Conservation (phyloP, 2,329 filamentous ascomycete genomes). For the Paraconiothyrium brasiliense region DNA sequence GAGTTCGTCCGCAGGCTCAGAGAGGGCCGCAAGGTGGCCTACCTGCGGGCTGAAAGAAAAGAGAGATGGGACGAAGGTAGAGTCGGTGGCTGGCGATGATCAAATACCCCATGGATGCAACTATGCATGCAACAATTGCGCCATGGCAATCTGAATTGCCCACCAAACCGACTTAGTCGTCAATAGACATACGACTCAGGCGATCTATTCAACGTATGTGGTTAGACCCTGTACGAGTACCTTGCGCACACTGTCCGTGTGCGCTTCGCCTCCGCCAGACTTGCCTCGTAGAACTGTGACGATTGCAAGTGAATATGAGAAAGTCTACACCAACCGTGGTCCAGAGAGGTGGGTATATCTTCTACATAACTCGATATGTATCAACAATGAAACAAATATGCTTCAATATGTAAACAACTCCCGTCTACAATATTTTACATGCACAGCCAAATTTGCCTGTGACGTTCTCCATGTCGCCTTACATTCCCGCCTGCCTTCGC, state of each 20-base stretch:
- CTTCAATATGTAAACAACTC: background rate
- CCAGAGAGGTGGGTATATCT: constrained; percentile 7
- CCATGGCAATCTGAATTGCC: no score
- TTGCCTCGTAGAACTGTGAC: background rate
- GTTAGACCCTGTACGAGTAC: background rate
- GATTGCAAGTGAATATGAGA: background rate
- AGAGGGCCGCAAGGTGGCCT: constrained; percentile 80
- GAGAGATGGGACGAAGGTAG: constrained; percentile 95
- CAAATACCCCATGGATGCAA: background rate
- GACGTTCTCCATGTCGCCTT: background rate
- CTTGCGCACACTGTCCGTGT: background rate
- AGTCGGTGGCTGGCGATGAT: constrained; percentile 86
- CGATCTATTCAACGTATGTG: background rate
- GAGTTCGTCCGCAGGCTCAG: constrained; percentile 87
- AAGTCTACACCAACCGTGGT: background rate
- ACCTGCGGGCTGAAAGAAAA: constrained; percentile 84
- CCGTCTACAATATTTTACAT: background rate
- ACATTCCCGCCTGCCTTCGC: background rate
- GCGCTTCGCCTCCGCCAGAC: background rate
- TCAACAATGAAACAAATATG: constrained; percentile 1
- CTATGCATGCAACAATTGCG: background rate
- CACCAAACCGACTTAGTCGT: background rate
- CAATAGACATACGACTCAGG: background rate
- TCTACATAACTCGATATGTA: background rate
- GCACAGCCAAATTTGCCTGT: background rate